Evolutionary conservation across 257 asterid genomes (phyloP), one percentile per base, ranked within the genome.

Genomic region (Gentiana straminea): DNA sequence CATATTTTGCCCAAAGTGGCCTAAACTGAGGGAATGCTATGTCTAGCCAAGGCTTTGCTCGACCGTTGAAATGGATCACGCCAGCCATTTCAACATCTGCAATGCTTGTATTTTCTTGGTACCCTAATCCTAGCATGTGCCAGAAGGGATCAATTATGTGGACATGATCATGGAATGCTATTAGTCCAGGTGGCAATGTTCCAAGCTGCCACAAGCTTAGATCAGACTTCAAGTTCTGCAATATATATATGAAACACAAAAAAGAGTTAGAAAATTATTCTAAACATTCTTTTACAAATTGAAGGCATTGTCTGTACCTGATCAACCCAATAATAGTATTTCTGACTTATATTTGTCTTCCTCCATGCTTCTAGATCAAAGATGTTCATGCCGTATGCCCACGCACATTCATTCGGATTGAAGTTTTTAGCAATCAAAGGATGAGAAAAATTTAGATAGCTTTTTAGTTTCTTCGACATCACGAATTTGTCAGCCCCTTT

Each of bases 41-140:
- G 55, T 91, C 98, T 7, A 91, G 84, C 98, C 98, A 91, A 60
- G 98, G 98, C 80, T 91, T 91, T 64, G 98, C 95, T 79, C 96
- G 74, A 48, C 98, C 98, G 55, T 91, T 91, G 67, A 80, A 86
- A 70, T 91, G 98, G 69, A 87, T 55, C 13, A 90, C 98, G 5
- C 83, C 98, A 10, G 98, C 98, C 57, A 65, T 73, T 70, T 76
- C 78, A 68, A 92, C 96, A 58, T 74, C 84, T 45, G 72, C 76
- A 53, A 79, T 34, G 35, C 85, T 79, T 33, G 96, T 86, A 66
- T 82, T 86, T 9, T 84, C 96, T 70, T 91, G 95, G 72, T 91
- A 91, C 1, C 98, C 98, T 11, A 91, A 79, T 62, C 98, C 98
- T 35, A 84, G 76, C 94, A 86, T 86, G 84, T 91, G 96, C 98